Evolutionary conservation across 164 flowering plant species (phyloP).

Genomic region (Cinnamomum chago): DNA sequence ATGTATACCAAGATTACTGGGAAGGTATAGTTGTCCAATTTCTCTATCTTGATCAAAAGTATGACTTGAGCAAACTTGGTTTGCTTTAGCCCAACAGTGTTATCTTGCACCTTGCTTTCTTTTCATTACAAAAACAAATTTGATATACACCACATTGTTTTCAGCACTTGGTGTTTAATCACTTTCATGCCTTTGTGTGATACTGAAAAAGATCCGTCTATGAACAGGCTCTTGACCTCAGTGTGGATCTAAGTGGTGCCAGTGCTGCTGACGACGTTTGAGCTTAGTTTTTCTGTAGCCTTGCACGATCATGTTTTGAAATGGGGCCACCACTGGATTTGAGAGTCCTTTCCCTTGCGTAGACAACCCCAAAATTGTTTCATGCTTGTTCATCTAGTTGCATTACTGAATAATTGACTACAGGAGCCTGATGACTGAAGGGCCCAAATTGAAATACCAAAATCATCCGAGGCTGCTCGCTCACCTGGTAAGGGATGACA

Average conservation of each 20-base stretch:
- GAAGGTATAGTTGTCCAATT: conserved; percentile 47
- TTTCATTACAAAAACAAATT: background rate
- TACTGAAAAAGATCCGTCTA: background rate
- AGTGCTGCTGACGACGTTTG: conserved; percentile 68
- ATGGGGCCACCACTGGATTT: background rate
- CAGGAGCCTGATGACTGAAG: background rate
- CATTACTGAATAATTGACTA: background rate
- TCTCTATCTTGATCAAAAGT: background rate
- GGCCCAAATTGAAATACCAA: too few species aligned
- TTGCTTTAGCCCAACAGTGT: background rate
- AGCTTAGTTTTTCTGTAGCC: background rate
- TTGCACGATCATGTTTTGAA: background rate
- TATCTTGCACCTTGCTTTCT: background rate
- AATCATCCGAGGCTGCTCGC: too few species aligned
- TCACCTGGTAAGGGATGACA: too few species aligned
- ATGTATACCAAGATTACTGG: conserved; percentile 90
- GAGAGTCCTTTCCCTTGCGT: background rate
- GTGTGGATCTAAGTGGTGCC: conserved; percentile 80
- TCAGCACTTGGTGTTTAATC: background rate
- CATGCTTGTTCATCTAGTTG: background rate
- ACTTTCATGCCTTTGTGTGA: background rate
- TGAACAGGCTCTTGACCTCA: conserved; percentile 65
- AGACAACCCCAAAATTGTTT: background rate
- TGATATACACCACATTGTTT: background rate
- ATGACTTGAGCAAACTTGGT: background rate